phyloP scores from a whole-genome alignment of 495 filamentous ascomycete genomes.

The Neurospora tetraspora region DNA sequence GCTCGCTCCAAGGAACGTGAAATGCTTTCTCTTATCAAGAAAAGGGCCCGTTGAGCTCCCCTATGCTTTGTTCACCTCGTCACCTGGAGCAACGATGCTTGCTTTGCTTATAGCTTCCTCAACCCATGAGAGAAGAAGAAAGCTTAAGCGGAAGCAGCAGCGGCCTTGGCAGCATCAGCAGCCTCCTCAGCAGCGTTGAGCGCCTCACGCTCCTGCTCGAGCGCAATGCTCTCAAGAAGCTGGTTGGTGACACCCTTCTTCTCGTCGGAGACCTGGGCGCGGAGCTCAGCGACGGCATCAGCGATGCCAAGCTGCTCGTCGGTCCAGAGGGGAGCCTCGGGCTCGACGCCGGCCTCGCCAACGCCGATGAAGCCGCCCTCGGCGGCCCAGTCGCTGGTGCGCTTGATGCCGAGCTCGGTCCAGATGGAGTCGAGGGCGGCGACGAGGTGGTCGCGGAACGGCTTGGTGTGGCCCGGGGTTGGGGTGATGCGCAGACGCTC shows the following conservation, averaged over 20 bases:
- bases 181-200: slow-evolving; percentile 12
- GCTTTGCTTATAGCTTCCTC: background rate
- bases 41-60: slow-evolving; percentile 7
- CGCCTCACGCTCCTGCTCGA: slow-evolving; percentile 22
- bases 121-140: background rate
- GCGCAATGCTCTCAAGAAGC: slow-evolving; percentile 9
- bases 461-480: slow-evolving; percentile 79
- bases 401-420: slow-evolving; percentile 78
- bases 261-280: slow-evolving; percentile 22
- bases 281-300: slow-evolving; percentile 40
- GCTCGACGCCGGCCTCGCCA: slow-evolving; percentile 53
- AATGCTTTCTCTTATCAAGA: slow-evolving; percentile 3
- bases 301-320: slow-evolving; percentile 71
- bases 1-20: slow-evolving; percentile 11
- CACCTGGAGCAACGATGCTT: background rate
- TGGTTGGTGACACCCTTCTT: slow-evolving; percentile 22
- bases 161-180: slow-evolving; percentile 11
- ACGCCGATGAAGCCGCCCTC: slow-evolving; percentile 92
- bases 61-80: background rate
- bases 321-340: slow-evolving; percentile 64
- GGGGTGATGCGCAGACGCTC: slow-evolving; percentile 93
- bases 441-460: slow-evolving; percentile 78
- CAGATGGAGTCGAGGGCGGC: slow-evolving; percentile 78
- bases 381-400: slow-evolving; percentile 80
- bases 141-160: slow-evolving; percentile 4